A percentile compares a stretch with the other conserved stretches of the same genome.
Conservation (phyloP, 2,329 filamentous ascomycete genomes). For the Tolypocladium amazonense region DNA sequence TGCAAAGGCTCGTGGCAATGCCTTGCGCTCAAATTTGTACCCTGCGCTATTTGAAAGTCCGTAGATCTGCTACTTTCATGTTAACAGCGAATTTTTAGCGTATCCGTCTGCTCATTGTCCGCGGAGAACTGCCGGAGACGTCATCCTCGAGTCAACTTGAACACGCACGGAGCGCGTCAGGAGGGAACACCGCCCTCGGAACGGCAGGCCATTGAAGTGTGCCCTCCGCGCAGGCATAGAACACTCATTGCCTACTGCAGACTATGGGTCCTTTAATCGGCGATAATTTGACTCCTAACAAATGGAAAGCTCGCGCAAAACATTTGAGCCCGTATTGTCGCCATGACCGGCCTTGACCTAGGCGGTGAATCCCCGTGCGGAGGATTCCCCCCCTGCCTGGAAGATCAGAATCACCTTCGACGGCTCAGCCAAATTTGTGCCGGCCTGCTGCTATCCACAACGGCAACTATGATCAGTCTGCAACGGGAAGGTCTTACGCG, state of each 20-base stretch:
- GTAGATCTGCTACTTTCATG: neutral
- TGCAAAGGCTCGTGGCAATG: neutral
- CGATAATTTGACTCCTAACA: no score
- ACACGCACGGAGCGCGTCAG: neutral
- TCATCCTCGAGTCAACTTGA: neutral
- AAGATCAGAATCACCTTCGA: neutral
- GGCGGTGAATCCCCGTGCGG: neutral
- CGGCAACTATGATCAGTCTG: neutral
- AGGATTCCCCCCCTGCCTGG: neutral
- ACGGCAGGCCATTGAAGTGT: neutral
- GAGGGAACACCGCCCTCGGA: neutral
- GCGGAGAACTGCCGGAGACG: neutral
- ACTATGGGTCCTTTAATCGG: neutral
- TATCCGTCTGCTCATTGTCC: neutral
- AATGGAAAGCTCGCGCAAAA: neutral
- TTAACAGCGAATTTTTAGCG: no score
- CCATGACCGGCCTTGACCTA: neutral
- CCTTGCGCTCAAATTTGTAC: neutral
- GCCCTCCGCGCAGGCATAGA: neutral
- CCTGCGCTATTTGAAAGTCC: neutral
- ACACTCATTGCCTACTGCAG: neutral
- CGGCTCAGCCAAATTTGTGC: neutral
- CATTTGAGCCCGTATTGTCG: neutral
- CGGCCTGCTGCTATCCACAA: neutral
- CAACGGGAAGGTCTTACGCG: neutral